Conservation (phyloP, 1,284 basidiomycete species). For the Tylopilus sp. region DNA sequence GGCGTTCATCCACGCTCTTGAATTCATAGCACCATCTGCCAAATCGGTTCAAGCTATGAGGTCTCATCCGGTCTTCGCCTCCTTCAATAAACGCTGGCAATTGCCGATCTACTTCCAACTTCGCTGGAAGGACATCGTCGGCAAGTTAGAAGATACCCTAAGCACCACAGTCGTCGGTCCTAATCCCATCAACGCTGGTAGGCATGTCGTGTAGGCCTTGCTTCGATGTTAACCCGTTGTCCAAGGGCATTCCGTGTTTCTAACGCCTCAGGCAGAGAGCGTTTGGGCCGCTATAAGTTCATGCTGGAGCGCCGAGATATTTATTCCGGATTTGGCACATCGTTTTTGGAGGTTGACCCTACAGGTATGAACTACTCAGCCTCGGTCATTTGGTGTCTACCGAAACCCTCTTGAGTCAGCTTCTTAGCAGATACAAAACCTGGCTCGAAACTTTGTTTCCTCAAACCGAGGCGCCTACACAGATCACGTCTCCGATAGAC, state of each 20-base stretch:
- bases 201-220: conserved; percentile 1
- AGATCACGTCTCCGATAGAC: conserved; percentile 29
- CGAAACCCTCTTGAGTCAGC: conserved; percentile 39
- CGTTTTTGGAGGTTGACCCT: conserved; percentile 87
- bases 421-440: conserved; percentile 71
- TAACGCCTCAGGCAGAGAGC: conserved; percentile 61
- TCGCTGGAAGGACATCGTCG: conserved; percentile 93
- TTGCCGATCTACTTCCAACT: conserved; percentile 96
- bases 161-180: conserved; percentile 43
- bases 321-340: conserved; percentile 73
- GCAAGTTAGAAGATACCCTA: conserved; percentile 67
- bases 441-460: conserved; percentile 61
- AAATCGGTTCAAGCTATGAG: conserved; percentile 70
- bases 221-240: conserved; percentile 24
- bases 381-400: neutral
- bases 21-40: conserved; percentile 76
- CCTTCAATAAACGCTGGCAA: conserved; percentile 90
- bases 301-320: conserved; percentile 85
- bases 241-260: conserved; percentile 39
- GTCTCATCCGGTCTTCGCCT: conserved; percentile 60
- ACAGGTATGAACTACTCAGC: conserved; percentile 52
- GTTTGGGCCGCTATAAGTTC: conserved; percentile 69
- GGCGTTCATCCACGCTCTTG: conserved; percentile 81
- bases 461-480: conserved; percentile 33
- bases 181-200: conserved; percentile 24